Percentiles rank a stretch among this genome's conserved stretches.
These are phyloP conservation scores for Alisma plantagoaquatica DNA, from an alignment of 106 monocot species.

Conservation along the genomic window DNA sequence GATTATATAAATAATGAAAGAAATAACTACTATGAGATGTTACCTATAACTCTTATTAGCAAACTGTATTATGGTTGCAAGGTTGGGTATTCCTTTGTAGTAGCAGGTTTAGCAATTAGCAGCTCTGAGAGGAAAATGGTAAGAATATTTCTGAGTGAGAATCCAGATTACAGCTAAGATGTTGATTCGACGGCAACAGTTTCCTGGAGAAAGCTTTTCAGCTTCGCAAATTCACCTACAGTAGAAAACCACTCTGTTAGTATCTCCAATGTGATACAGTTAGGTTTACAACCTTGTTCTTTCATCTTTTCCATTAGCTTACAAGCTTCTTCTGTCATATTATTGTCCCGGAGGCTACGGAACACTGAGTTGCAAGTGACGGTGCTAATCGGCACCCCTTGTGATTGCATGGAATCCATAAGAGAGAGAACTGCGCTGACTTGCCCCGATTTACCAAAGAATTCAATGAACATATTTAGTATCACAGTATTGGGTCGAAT, in stretches of 20 bases:
- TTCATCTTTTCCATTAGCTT: conserved; percentile 64
- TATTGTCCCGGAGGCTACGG: conserved; percentile 21
- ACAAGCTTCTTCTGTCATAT: conserved; percentile 39
- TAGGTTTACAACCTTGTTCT: conserved; percentile 33
- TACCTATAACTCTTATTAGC: too few relatives aligned
- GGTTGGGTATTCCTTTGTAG: too few relatives aligned
- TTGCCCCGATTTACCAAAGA: conserved; percentile 21
- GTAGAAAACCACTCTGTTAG: conserved; percentile 64
- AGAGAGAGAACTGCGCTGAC: conserved; percentile 28
- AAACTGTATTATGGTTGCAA: too few relatives aligned
- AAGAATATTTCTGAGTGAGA: too few relatives aligned
- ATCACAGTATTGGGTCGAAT: conserved; percentile 38
- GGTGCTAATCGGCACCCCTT: conserved; percentile 30
- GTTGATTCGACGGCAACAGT: conserved; percentile 9
- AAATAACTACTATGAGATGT: too few relatives aligned
- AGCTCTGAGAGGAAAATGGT: too few relatives aligned
- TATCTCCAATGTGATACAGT: conserved; percentile 61
- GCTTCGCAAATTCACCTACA: conserved; percentile 43
- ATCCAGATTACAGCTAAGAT: too few relatives aligned
- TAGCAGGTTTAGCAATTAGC: too few relatives aligned
- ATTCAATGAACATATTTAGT: conserved; percentile 52
- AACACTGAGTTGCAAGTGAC: conserved; percentile 63
- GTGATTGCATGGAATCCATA: conserved; percentile 46
- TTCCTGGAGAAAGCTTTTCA: conserved; percentile 33
- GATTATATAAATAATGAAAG: too few relatives aligned